Evolutionary conservation across 2,329 filamentous ascomycete species (phyloP).

Genomic region (Sporothrix curviconia): DNA sequence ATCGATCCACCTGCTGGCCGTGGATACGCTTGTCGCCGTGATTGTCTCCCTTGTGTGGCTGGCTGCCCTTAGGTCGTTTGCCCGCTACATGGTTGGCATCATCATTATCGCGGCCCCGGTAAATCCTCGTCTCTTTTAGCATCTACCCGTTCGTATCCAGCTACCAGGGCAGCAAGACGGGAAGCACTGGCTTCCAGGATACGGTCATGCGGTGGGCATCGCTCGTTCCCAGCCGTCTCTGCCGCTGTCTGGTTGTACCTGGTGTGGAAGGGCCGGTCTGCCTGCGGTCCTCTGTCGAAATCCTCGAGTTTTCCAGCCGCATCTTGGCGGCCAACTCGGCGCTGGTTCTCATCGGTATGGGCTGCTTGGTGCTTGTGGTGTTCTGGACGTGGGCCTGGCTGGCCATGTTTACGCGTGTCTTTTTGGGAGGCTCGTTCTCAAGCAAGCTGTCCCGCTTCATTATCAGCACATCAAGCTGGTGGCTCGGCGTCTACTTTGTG

Average conservation of each 20-base stretch:
- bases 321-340: conserved; percentile 81
- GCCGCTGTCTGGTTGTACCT: conserved; percentile 78
- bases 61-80: conserved; percentile 78
- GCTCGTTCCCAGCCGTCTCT: conserved; percentile 64
- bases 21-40: conserved; percentile 86
- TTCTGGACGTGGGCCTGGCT: conserved; percentile 95
- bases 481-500: conserved; percentile 87
- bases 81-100: conserved; percentile 71
- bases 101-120: conserved; percentile 80
- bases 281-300: conserved; percentile 78
- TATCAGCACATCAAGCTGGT: conserved; percentile 86
- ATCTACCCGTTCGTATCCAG: conserved; percentile 88
- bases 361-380: conserved; percentile 66
- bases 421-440: conserved; percentile 82
- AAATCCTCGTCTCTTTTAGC: conserved; percentile 80
- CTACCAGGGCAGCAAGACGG: conserved; percentile 69
- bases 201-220: conserved; percentile 82
- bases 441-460: conserved; percentile 60
- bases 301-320: conserved; percentile 85
- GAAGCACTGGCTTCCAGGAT: conserved; percentile 73
- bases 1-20: conserved; percentile 81
- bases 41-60: conserved; percentile 88
- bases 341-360: conserved; percentile 76
- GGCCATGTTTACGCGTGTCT: conserved; percentile 91
- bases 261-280: conserved; percentile 70